These are phyloP conservation scores for Castanospermum australe DNA, from an alignment of 306 rosid genomes.

Conservation along the genomic window DNA sequence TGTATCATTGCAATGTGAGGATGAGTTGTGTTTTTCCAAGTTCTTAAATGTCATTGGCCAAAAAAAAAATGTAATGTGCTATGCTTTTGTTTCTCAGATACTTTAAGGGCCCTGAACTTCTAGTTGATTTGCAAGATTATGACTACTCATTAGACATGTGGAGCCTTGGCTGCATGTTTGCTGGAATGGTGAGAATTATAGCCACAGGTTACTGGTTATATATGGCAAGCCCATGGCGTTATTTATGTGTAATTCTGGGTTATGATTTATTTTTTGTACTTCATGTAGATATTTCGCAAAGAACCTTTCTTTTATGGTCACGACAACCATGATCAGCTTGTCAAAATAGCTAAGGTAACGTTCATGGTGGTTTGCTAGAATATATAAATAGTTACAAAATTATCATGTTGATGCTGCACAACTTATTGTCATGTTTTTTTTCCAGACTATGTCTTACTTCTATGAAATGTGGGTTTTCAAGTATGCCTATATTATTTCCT, in stretches of 20 bases:
- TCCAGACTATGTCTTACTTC: background rate
- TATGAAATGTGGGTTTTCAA: background rate
- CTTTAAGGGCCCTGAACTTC: slow-evolving; percentile 91
- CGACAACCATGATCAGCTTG: slow-evolving; percentile 94
- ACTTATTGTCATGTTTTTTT: background rate
- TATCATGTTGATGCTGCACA: background rate
- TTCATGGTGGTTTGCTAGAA: slow-evolving; percentile 17
- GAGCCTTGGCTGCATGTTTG: slow-evolving; percentile 99
- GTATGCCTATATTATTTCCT: background rate
- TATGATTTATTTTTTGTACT: slow-evolving; percentile 26
- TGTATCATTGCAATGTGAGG: background rate
- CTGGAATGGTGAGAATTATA: slow-evolving; percentile 87
- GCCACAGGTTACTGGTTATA: slow-evolving; percentile 20
- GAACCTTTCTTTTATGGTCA: slow-evolving; percentile 98
- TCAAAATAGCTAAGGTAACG: slow-evolving; percentile 86
- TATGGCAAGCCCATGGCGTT: background rate
- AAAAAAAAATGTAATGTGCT: background rate
- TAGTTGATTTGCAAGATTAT: slow-evolving; percentile 87
- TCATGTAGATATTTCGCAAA: slow-evolving; percentile 82
- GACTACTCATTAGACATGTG: slow-evolving; percentile 96
- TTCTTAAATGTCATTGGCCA: slow-evolving; percentile 17
- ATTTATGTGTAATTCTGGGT: background rate
- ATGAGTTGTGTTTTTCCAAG: slow-evolving; percentile 7
- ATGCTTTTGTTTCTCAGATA: slow-evolving; percentile 53
- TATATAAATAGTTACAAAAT: background rate